These are phyloP conservation scores for Chalara sp. DNA, from an alignment of 2,329 filamentous ascomycete species.

Conservation along the genomic window DNA sequence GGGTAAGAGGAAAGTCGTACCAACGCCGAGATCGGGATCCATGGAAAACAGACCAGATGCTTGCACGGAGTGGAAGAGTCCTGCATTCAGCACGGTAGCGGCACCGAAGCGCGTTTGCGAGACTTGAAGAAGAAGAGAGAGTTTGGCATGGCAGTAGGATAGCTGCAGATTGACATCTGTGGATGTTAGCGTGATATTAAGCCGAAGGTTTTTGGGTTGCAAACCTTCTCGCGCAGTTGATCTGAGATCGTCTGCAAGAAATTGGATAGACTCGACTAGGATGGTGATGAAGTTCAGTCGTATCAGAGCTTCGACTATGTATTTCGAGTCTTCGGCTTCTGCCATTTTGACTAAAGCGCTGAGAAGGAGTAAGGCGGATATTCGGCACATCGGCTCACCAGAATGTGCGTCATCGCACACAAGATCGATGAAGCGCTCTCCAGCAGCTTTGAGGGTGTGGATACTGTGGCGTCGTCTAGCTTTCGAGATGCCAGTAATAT, in stretches of 20 bases:
- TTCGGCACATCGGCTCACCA: constrained; percentile 73
- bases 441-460: constrained; percentile 70
- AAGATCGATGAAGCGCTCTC: constrained; percentile 75
- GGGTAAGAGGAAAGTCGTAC: constrained; percentile 29
- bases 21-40: constrained; percentile 85
- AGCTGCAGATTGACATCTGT: constrained; percentile 30
- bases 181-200: constrained; percentile 8
- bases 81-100: constrained; percentile 79
- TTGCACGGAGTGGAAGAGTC: constrained; percentile 75
- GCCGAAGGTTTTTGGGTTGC: constrained; percentile 13
- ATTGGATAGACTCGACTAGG: constrained; percentile 79
- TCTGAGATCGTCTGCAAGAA: constrained; percentile 66
- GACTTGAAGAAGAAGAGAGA: constrained; percentile 77
- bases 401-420: constrained; percentile 91
- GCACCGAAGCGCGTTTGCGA: constrained; percentile 81
- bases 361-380: constrained; percentile 80
- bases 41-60: constrained; percentile 80
- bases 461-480: constrained; percentile 43
- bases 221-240: constrained; percentile 50
- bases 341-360: constrained; percentile 70
- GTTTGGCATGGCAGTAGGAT: constrained; percentile 58
- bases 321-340: constrained; percentile 61
- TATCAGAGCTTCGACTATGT: constrained; percentile 73
- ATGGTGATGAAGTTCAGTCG: constrained; percentile 87
- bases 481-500: constrained; percentile 44